Evolutionary conservation across 2,329 filamentous ascomycete genomes (phyloP).

Genomic region (Simplicillium sp.): DNA sequence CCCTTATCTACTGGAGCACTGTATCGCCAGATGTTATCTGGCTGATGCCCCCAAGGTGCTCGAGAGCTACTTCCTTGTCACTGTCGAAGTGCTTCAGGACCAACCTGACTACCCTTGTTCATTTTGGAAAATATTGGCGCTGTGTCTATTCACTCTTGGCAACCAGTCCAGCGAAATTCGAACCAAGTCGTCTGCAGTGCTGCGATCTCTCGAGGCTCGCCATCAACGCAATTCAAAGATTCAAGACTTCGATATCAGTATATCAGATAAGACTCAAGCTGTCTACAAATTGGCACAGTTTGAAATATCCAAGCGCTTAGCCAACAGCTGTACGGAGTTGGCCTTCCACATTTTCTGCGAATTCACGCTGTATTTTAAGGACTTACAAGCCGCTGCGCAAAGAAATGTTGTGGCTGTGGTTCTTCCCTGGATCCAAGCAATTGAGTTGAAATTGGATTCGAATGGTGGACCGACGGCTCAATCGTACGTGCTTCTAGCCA

Average conservation of each 20-base stretch:
- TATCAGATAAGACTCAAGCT: slow-evolving; percentile 95
- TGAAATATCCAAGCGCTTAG: slow-evolving; percentile 84
- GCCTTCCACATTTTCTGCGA: slow-evolving; percentile 95
- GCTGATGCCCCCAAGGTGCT: slow-evolving; percentile 73
- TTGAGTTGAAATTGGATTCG: slow-evolving; percentile 85
- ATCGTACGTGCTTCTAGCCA: slow-evolving; percentile 91
- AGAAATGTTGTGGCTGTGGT: slow-evolving; percentile 91
- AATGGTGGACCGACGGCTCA: slow-evolving; percentile 83
- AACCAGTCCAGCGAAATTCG: slow-evolving; percentile 85
- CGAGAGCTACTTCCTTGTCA: slow-evolving; percentile 91
- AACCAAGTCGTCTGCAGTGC: slow-evolving; percentile 73
- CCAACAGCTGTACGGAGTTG: slow-evolving; percentile 78
- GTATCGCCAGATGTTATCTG: slow-evolving; percentile 83
- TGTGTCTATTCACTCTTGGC: slow-evolving; percentile 85
- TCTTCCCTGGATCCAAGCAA: slow-evolving; percentile 90
- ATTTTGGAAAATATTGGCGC: slow-evolving; percentile 84
- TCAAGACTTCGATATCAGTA: slow-evolving; percentile 95
- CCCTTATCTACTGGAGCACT: slow-evolving; percentile 76
- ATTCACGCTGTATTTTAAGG: slow-evolving; percentile 88
- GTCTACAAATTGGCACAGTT: slow-evolving; percentile 98
- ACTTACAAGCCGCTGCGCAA: slow-evolving; percentile 71
- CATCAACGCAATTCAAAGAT: slow-evolving; percentile 76
- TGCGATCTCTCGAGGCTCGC: slow-evolving; percentile 73
- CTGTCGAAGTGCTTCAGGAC: slow-evolving; percentile 77
- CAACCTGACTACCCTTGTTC: slow-evolving; percentile 72